A percentile compares a stretch with the other conserved stretches of the same genome.
phyloP scores from a whole-genome alignment of 2,329 filamentous ascomycete species.

The Ustulina deusta region DNA sequence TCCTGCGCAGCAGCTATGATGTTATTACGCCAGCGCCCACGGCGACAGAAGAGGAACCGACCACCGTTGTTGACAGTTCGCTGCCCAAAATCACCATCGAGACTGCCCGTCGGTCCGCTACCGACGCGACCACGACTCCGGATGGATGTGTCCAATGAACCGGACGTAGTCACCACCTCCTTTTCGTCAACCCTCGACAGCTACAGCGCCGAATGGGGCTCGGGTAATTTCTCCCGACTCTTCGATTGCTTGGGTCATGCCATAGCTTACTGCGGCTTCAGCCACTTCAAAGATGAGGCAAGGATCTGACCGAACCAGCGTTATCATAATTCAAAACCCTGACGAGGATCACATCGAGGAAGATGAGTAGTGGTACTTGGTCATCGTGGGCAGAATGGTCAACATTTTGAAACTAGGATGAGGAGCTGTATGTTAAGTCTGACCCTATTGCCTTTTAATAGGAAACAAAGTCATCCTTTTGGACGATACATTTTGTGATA shows the following conservation, averaged over 20 bases:
- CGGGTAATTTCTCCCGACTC: neutral
- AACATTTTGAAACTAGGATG: neutral
- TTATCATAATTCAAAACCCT: neutral
- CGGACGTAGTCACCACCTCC: neutral
- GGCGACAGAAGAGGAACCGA: neutral
- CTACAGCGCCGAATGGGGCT: neutral
- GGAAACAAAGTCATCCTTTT: neutral
- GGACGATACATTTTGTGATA: neutral
- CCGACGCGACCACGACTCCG: neutral
- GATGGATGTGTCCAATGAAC: neutral
- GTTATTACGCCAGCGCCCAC: constrained; percentile 13
- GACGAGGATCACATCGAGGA: neutral
- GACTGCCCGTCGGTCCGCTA: neutral
- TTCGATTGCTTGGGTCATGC: neutral
- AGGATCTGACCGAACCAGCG: neutral
- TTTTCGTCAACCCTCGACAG: neutral
- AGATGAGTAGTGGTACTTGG: neutral
- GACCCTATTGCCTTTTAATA: neutral
- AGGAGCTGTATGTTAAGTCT: neutral
- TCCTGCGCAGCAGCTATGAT: neutral
- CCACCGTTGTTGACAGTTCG: constrained; percentile 5
- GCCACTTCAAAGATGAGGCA: neutral
- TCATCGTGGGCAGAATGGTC: neutral
- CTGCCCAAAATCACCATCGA: constrained; percentile 19
- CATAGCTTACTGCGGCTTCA: neutral